Base-by-base conservation (phyloP, 306 rosid species). In the Canavalia gladiata region DNA sequence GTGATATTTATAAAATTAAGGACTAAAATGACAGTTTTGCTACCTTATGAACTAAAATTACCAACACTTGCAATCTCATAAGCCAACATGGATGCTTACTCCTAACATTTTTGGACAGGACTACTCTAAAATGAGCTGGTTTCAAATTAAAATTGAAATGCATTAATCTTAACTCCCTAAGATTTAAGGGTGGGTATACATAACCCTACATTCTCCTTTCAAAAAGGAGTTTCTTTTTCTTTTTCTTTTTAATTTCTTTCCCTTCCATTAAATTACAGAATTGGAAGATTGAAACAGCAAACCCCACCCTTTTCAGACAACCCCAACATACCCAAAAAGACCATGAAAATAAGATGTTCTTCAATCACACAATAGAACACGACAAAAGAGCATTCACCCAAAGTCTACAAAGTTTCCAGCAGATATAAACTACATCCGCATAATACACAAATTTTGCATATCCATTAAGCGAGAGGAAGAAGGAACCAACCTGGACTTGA, bases 401-500 rank as follows among this genome's bases (percentile, higher is more conserved):
- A 69, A 12, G 3, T 69, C 37, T 25, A 51, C 11, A 78, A 30
- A 35, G 56, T 8, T 68, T 7, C 57, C 47, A 5, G 13, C 25
- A 67, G 33, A 28, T 59, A 25, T 31, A 49, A 12, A 75, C 7
- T 11, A 33, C 4, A 67, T 25, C 52, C 33, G 18, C 25, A 67
- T 18, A 8, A 29, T 6, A 51, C 74, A 65, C 34, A 0, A 54
- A 7, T 64, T 30, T 7, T 52, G 10, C 50, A 52, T 30, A 18
- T 28, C 37, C 9, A 70, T 58, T 65, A 41, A 68, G 12, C 31
- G 71, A 47, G 30, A 80, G 59, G 35, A 55, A 8, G 42, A 54
- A 71, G 51, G 79, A 49, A 82, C 76, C 54, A 81, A 95, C 98
- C 94, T 91, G 91, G 39, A 89, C 83, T 29, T 90, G 82, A 63